phyloP scores from a whole-genome alignment of 1,284 basidiomycete genomes.

The Singerocomus rubriflavus region DNA sequence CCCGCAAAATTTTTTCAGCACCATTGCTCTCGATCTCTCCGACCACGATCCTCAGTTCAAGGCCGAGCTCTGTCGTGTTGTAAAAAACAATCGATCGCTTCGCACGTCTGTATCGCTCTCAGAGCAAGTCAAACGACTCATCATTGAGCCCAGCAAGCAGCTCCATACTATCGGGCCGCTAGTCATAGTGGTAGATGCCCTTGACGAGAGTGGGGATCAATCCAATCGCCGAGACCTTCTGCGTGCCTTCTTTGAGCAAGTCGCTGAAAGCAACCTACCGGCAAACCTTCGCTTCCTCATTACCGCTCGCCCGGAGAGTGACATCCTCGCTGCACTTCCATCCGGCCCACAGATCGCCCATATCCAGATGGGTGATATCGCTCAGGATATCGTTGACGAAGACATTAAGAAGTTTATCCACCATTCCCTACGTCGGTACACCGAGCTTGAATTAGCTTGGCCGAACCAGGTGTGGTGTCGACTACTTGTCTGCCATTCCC shows the following conservation, averaged over 20 bases:
- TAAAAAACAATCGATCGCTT: slow-evolving; percentile 22
- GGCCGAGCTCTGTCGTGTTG: slow-evolving; percentile 4
- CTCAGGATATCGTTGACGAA: slow-evolving; percentile 11
- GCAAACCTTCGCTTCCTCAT: slow-evolving; percentile 21
- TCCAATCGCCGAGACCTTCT: slow-evolving; percentile 13
- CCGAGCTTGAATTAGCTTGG: slow-evolving; percentile 16
- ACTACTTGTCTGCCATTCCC: slow-evolving; percentile 16
- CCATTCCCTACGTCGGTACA: slow-evolving; percentile 11
- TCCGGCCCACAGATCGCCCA: slow-evolving; percentile 10
- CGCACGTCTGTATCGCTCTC: slow-evolving; percentile 14
- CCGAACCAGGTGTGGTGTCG: slow-evolving; percentile 19
- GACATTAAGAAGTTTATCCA: slow-evolving; percentile 19
- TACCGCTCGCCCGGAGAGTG: slow-evolving; percentile 20
- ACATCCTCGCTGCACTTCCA: slow-evolving; percentile 16
- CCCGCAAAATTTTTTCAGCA: slow-evolving; percentile 24
- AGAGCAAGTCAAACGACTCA: slow-evolving; percentile 18
- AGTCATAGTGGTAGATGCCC: slow-evolving; percentile 20
- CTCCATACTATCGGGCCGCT: slow-evolving; percentile 18
- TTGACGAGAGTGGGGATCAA: slow-evolving; percentile 25
- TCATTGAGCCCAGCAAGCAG: slow-evolving; percentile 15
- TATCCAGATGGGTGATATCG: slow-evolving; percentile 14
- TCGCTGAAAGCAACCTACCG: slow-evolving; percentile 12
- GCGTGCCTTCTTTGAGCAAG: slow-evolving; percentile 7
- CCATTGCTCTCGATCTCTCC: slow-evolving; percentile 20
- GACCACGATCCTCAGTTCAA: slow-evolving; percentile 22